Conservation (phyloP, 2,329 filamentous ascomycete genomes). For the Shiraia bambusicola region DNA sequence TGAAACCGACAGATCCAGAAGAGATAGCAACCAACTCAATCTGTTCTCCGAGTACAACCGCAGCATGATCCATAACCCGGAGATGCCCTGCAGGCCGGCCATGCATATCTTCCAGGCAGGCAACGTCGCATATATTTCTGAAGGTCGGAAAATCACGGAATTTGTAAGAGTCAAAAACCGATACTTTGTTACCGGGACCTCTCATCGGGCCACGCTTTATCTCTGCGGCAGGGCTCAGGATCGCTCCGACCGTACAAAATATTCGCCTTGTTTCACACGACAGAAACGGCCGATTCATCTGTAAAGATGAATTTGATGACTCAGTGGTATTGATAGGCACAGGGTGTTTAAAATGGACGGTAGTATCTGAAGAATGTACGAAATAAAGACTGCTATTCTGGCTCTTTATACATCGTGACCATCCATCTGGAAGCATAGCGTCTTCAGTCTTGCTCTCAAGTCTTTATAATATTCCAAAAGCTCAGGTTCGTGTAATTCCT, state of each 20-base stretch:
- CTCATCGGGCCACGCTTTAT: too few relatives aligned
- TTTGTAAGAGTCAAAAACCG: slow-evolving; percentile 4
- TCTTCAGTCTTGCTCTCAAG: slow-evolving; percentile 2
- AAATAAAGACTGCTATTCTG: slow-evolving; percentile 4
- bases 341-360: slow-evolving; percentile 4
- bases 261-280: slow-evolving; percentile 2
- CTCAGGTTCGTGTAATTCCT: background rate
- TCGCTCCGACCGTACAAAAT: slow-evolving; percentile 1
- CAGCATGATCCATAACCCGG: slow-evolving; percentile 3
- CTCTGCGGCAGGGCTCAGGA: background rate
- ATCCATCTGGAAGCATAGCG: slow-evolving; percentile 5
- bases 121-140: slow-evolving; percentile 2
- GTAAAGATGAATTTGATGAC: background rate
- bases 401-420: slow-evolving; percentile 3
- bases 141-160: background rate
- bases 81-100: slow-evolving; percentile 5
- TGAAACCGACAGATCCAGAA: slow-evolving; percentile 2
- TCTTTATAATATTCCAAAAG: background rate
- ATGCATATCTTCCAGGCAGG: slow-evolving; percentile 6
- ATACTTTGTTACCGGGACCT: background rate
- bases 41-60: slow-evolving; percentile 2
- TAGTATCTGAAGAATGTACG: slow-evolving; percentile 3
- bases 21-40: slow-evolving; percentile 8
- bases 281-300: slow-evolving; percentile 4
- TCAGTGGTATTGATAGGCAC: slow-evolving; percentile 4